Base-by-base conservation (phyloP, 164 flowering plant genomes). In the Magnolia changhungtana region DNA sequence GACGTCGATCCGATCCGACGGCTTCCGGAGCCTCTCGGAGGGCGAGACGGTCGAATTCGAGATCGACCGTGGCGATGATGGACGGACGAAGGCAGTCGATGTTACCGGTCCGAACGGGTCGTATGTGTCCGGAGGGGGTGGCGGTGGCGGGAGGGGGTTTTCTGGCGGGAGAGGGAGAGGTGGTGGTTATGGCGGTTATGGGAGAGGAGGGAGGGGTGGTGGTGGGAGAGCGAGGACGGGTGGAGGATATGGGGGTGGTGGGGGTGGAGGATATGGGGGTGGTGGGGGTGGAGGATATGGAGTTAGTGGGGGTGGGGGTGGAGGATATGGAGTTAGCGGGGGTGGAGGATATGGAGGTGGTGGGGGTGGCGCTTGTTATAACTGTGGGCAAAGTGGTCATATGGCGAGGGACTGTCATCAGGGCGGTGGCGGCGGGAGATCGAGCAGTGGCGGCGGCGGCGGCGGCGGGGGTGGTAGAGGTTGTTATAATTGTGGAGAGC, bases 41-140 rank as follows among this genome's bases (percentile, higher is more conserved):
- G 91, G 89, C 18, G 88, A 87, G n/a, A 0, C 63, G 23, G 97
- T 92, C 13, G 95, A 93, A 85, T 93, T 85, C 79, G 67, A 64
- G 37, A 20, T 90, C 74, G 79, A 77, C 0, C 21, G 11, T 4
- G 88, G 83, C 9, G 84, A 79, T 3, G 87, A 86, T 61, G 88
- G 89, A 8, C 85, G 85, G 65, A 63, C 82, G 24, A 85, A 88
- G 76, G 98, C 98, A 55, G 82, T 88, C 7, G 88, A 94, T 23
- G 98, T 94, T 71, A 86, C 84, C n/a, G 84, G 84, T 4, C 87
- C 86, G 8, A 82, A 85, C 8, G 90, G 89, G 0, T 61, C 83
- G 0, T 65, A 79, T n/a, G 68, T 85, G 11, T 81, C 77, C 29
- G n/a, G 75, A 27, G 63, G 76, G 7, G 79, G 75, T 4, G n/a